These are phyloP conservation scores for Lasiodiplodia sp. DNA, from an alignment of 2,329 filamentous ascomycete genomes.

Conservation along the genomic window DNA sequence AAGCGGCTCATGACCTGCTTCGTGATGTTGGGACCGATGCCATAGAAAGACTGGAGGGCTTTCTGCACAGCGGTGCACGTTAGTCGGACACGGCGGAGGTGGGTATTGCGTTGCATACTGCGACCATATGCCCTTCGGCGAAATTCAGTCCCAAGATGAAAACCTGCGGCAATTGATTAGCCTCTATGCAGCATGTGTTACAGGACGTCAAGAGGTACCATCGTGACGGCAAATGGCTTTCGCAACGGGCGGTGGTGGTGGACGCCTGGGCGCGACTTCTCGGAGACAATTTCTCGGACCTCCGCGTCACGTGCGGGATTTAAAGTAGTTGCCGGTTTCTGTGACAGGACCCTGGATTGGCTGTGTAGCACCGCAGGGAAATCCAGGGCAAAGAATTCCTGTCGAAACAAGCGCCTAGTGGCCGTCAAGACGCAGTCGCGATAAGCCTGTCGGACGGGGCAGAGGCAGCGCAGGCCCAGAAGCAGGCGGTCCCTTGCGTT, in stretches of 20 bases:
- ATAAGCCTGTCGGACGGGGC: neutral
- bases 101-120: constrained; percentile 63
- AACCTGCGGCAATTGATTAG: constrained; percentile 61
- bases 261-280: neutral
- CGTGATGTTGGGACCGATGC: constrained; percentile 75
- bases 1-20: constrained; percentile 84
- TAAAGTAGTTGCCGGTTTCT: neutral
- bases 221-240: constrained; percentile 5
- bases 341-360: neutral
- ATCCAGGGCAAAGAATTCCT: neutral
- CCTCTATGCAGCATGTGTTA: neutral
- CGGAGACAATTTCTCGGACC: constrained; percentile 18
- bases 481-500: constrained; percentile 26
- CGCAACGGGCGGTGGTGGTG: neutral
- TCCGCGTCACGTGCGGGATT: constrained; percentile 18
- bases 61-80: constrained; percentile 54
- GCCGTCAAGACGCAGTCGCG: neutral
- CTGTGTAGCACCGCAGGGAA: neutral
- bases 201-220: neutral
- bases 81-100: constrained; percentile 1
- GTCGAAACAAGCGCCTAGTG: neutral
- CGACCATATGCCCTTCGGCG: constrained; percentile 80
- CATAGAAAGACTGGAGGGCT: constrained; percentile 85
- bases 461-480: constrained; percentile 5
- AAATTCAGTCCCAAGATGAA: constrained; percentile 90